Evolutionary conservation across 1,284 basidiomycete genomes (phyloP), one percentile per base, ranked within the genome.

Genomic region (Waitea zeae): DNA sequence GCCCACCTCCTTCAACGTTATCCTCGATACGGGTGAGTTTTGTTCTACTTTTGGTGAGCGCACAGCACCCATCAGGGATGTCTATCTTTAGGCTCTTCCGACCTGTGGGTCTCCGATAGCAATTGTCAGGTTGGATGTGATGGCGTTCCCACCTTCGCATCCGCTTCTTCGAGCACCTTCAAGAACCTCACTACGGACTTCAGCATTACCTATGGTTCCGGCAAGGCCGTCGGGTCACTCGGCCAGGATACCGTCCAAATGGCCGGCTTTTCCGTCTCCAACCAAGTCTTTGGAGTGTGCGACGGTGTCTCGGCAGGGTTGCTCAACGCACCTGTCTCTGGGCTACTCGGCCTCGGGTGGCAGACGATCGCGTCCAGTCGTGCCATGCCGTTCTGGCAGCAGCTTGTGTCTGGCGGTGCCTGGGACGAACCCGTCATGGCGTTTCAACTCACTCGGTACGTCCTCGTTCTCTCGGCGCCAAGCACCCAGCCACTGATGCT

Each of bases 121-220:
- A 42, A 43, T 20, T 65, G 62, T 24, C 7, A 3, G 43, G 43
- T 39, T 5, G 49, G 50, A 31, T 47, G 49, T 36, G 30, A 36
- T 12, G 31, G 22, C 13, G 43, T 49, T 3, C 42, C 42, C 12
- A 45, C 41, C 12, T 59, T 48, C 17, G 28, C 48, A 35, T 3
- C 44, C 4, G 3, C 41, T 6, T 35, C 34, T 4, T 57, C 56
- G 3, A 47, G 45, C 11, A 48, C 48, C 2, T 54, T 52, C 39
- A 42, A 44, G 28, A 46, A 42, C 33, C 40, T 49, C 14, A 31
- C 31, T 26, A 43, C 14, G 4, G 19, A 46, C 1, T 75, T 77
- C 48, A 36, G 48, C 4, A 62, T 76, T 37, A 57, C 56, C 2
- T 79, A 79, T 43, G 71, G 70, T 11, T 63, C 57, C 17, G 74